phyloP scores from a whole-genome alignment of 495 filamentous ascomycete species.

The Penicillium waksmanii region DNA sequence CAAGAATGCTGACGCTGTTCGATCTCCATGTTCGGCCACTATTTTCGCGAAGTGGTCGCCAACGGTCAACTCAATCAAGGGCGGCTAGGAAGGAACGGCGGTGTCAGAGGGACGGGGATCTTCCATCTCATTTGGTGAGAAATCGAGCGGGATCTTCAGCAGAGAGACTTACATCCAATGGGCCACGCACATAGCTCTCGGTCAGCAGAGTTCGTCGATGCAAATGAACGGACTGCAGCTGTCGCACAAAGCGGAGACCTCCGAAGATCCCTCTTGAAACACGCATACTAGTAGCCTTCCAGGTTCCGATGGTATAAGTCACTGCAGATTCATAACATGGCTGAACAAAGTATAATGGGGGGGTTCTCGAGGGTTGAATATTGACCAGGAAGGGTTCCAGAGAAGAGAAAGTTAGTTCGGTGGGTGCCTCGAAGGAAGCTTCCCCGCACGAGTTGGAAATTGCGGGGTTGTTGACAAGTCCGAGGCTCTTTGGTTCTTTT shows the following conservation, averaged over 20 bases:
- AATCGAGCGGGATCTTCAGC: background rate
- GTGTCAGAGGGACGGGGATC: background rate
- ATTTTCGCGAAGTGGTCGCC: constrained; percentile 79
- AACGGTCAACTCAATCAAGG: constrained; percentile 74
- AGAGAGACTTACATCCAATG: constrained; percentile 40
- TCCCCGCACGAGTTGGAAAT: constrained; percentile 17
- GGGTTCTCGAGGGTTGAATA: background rate
- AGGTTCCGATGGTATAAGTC: constrained; percentile 1
- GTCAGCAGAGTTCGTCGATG: constrained; percentile 43
- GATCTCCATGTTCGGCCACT: constrained; percentile 73
- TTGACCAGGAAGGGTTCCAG: background rate
- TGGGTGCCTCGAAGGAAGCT: constrained; percentile 9
- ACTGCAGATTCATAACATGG: constrained; percentile 16
- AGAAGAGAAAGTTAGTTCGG: background rate
- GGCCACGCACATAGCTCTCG: constrained; percentile 50
- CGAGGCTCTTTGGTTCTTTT: constrained; percentile 14
- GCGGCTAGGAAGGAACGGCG: constrained; percentile 54
- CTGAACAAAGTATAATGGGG: background rate
- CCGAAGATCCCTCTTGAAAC: constrained; percentile 11
- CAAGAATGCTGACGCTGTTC: constrained; percentile 60
- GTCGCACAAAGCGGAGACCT: constrained; percentile 10
- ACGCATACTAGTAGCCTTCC: constrained; percentile 22
- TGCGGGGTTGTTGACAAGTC: constrained; percentile 20
- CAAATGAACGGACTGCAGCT: background rate
- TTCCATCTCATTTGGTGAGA: constrained; percentile 6